Conservation (phyloP, 2,329 filamentous ascomycete genomes). For the Ceratocystis alfenasii region DNA sequence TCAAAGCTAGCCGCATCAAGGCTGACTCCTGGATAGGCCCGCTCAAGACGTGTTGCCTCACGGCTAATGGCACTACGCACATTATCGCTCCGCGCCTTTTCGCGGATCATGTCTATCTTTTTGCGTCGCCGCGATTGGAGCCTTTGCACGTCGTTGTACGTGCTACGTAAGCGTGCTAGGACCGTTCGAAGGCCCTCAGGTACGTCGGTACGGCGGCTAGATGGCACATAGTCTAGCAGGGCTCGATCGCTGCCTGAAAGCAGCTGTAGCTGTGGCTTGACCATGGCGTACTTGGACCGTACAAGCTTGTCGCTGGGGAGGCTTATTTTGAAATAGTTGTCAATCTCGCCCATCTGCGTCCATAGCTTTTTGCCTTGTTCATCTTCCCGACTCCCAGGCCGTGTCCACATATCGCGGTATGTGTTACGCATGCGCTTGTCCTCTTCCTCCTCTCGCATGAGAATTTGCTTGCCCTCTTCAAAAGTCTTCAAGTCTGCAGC, state of each 20-base stretch:
- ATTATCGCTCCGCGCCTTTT: slow-evolving; percentile 75
- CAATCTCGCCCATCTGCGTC: slow-evolving; percentile 63
- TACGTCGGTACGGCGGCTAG: slow-evolving; percentile 64
- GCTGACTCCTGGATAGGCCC: slow-evolving; percentile 70
- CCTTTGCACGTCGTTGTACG: slow-evolving; percentile 72
- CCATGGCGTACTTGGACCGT: slow-evolving; percentile 63
- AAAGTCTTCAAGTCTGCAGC: slow-evolving; percentile 65
- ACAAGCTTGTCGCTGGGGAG: slow-evolving; percentile 49
- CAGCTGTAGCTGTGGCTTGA: slow-evolving; percentile 61
- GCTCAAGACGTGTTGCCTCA: slow-evolving; percentile 74
- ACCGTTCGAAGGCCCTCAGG: slow-evolving; percentile 70
- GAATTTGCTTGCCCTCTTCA: slow-evolving; percentile 66
- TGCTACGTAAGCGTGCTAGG: slow-evolving; percentile 61
- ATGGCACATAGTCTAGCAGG: slow-evolving; percentile 80
- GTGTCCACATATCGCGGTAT: slow-evolving; percentile 74
- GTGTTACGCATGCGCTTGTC: slow-evolving; percentile 63
- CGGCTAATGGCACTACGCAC: slow-evolving; percentile 73
- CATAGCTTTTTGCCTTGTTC: slow-evolving; percentile 57
- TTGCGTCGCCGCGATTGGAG: slow-evolving; percentile 70
- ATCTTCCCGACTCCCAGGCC: slow-evolving; percentile 57
- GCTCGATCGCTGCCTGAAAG: slow-evolving; percentile 69
- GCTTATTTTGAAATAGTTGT: slow-evolving; percentile 66
- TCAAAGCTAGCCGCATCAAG: slow-evolving; percentile 88
- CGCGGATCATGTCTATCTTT: slow-evolving; percentile 64
- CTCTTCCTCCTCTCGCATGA: slow-evolving; percentile 71